phyloP scores from a whole-genome alignment of 495 filamentous ascomycete genomes.

The Podospora conica region DNA sequence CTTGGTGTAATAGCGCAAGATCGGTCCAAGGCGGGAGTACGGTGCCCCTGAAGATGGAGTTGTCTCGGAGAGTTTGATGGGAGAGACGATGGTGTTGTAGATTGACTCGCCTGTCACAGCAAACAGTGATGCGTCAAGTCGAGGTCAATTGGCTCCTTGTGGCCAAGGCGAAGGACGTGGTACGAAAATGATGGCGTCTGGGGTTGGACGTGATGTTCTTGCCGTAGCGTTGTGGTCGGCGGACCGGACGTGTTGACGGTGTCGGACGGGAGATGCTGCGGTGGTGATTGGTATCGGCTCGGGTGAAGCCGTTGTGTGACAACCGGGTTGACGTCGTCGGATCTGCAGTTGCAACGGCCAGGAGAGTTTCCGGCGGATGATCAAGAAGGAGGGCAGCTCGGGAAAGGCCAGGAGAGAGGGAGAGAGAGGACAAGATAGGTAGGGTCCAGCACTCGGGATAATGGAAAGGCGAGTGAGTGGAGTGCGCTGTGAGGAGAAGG shows the following conservation, averaged over 20 bases:
- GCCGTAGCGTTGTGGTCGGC: not conserved
- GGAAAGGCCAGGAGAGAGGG: not conserved
- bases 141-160: not conserved
- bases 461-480: not conserved
- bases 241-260: not conserved
- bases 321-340: conserved; percentile 11
- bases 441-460: not conserved
- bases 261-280: conserved; percentile 2
- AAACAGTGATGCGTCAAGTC: not conserved
- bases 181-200: conserved; percentile 7
- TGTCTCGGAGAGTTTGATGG: conserved; percentile 2
- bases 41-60: not conserved
- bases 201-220: not conserved
- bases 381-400: not conserved
- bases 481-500: not conserved
- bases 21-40: not conserved
- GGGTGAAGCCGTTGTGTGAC: conserved; percentile 12
- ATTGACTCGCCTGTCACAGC: conserved; percentile 12
- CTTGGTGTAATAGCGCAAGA: not conserved
- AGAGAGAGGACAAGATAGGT: not conserved
- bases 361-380: conserved; percentile 4
- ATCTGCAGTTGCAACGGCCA: conserved; percentile 2
- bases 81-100: not conserved
- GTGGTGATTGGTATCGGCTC: conserved; percentile 11
- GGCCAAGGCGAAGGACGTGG: not conserved